These are phyloP conservation scores for Craterostigma plantagineum DNA, from an alignment of 257 asterid species.

Conservation along the genomic window DNA sequence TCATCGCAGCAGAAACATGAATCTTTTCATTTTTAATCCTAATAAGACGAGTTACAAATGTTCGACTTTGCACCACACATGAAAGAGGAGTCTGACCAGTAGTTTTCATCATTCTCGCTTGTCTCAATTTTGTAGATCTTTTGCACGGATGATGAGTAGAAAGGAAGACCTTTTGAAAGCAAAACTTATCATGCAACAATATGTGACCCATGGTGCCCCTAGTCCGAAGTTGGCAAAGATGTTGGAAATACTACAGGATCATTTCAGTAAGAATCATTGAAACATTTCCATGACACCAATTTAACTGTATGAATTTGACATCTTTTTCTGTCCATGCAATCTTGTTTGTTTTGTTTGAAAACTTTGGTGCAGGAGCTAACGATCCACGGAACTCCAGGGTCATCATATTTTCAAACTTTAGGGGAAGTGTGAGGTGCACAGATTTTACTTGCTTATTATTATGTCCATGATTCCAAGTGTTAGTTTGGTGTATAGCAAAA, in stretches of 20 bases:
- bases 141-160: conserved; percentile 58
- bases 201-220: conserved; percentile 68
- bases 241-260: conserved; percentile 63
- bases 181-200: conserved; percentile 68
- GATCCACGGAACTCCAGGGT: conserved; percentile 75
- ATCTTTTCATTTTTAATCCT: conserved; percentile 4
- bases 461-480: background rate
- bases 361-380: conserved; percentile 45
- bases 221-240: conserved; percentile 79
- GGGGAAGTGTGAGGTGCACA: conserved; percentile 98
- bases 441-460: conserved; percentile 5
- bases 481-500: background rate
- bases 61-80: no score
- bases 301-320: background rate
- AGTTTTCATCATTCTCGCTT: background rate
- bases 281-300: background rate
- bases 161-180: conserved; percentile 65
- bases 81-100: background rate
- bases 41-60: background rate
- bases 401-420: conserved; percentile 82
- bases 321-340: background rate
- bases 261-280: conserved; percentile 58
- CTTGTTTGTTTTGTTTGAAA: no score
- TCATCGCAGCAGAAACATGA: conserved; percentile 1
- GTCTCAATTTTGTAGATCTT: conserved; percentile 33